Evolutionary conservation across 495 filamentous ascomycete genomes (phyloP).

Genomic region (Achaetomiella virescens): DNA sequence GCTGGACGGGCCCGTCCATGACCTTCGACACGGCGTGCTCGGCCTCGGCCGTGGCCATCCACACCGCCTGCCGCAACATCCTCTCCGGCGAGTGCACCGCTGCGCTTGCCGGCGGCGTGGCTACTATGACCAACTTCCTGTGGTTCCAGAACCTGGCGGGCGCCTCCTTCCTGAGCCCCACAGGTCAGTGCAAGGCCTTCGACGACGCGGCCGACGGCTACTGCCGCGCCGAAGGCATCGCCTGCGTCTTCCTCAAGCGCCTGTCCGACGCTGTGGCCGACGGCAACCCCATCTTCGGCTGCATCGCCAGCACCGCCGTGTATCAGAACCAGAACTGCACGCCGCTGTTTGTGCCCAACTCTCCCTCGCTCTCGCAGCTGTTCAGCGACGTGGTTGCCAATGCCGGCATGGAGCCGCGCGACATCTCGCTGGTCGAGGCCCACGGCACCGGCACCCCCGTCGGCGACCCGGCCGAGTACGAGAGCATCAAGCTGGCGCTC

Average conservation of each 20-base stretch:
- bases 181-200: conserved; percentile 50
- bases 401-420: conserved; percentile 37
- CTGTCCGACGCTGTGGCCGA: conserved; percentile 43
- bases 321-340: conserved; percentile 49
- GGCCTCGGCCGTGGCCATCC: conserved; percentile 45
- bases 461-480: conserved; percentile 16
- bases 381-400: conserved; percentile 42
- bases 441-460: conserved; percentile 28
- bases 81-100: conserved; percentile 28
- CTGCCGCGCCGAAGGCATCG: conserved; percentile 54
- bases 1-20: conserved; percentile 35
- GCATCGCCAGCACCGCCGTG: conserved; percentile 47
- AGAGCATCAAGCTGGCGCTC: conserved; percentile 31
- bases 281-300: conserved; percentile 48
- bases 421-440: conserved; percentile 43
- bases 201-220: conserved; percentile 57
- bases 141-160: conserved; percentile 40
- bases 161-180: conserved; percentile 34
- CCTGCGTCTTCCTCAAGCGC: conserved; percentile 48
- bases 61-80: conserved; percentile 45
- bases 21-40: conserved; percentile 50
- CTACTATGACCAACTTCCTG: conserved; percentile 45
- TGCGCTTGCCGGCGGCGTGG: conserved; percentile 18
- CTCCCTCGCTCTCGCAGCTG: conserved; percentile 42
- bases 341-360: conserved; percentile 47